Base-by-base conservation (phyloP, 768 basidiomycete genomes). In the Cystofilobasidium macerans region DNA sequence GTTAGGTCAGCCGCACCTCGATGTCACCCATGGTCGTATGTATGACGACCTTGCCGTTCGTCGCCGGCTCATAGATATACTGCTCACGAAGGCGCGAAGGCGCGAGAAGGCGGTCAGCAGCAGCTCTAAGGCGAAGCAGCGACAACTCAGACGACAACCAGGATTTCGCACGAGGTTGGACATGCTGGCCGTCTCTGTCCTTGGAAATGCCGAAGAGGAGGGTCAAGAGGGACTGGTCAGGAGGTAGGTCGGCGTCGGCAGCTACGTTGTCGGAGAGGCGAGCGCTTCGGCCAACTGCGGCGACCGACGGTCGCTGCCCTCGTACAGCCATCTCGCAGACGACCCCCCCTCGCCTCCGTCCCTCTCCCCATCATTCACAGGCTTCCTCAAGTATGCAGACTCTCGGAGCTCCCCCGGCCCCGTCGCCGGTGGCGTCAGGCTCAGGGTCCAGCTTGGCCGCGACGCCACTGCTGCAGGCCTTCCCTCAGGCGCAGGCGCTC, bases 21-120 rank as follows among this genome's bases (percentile, higher is more conserved):
- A 77, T 93, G 85, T 65, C 91, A 24, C 79, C 92, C 16, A 81
- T 86, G 0, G 90, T 93, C 0, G 92, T 95, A 59, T 90, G 85
- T 59, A 97, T 78, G 43, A 94, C 84, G 45, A 94, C 65, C 33
- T 67, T 67, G 22, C 65, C 65, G 24, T 67, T 61, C 9, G 65
- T 67, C 20, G 38, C 53, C 28, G 65, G 65, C 54, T 67, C 65
- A 26, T 67, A 67, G 59, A 67, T 65, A 38, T 63, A 60, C 40
- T 42, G 58, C 58, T 16, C 38, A 24, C 40, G 40, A 14, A n/a
- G 8, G 16, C 18, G 20, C 24, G 9, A 35, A 36, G 57, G n/a
- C n/a, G 36, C 11, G 24, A 12, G 8, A 59, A 24, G 24, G n/a
- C 22, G 42, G 33, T 32, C 11, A 26, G 11, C 4, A 32, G 20